These are phyloP conservation scores for Carpinus viminea DNA, from an alignment of 306 rosid species.

Conservation along the genomic window DNA sequence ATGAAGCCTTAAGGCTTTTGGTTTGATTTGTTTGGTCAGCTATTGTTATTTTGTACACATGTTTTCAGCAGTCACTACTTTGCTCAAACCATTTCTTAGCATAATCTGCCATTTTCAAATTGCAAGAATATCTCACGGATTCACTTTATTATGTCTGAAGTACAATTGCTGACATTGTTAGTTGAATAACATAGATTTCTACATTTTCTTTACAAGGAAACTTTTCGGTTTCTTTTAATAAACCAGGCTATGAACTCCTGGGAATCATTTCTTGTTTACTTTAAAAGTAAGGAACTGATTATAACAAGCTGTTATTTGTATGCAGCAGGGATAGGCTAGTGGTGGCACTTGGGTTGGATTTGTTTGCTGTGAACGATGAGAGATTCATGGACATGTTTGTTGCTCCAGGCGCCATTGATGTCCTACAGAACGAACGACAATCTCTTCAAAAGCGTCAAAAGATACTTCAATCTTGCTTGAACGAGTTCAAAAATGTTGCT, in stretches of 20 bases:
- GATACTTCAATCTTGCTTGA: constrained; percentile 81
- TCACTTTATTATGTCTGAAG: no score
- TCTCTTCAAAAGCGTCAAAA: constrained; percentile 84
- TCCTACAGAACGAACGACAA: constrained; percentile 62
- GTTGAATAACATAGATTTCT: no score
- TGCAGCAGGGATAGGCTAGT: constrained; percentile 83
- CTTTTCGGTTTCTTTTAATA: neutral
- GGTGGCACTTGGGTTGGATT: constrained; percentile 79
- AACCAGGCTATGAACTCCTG: neutral
- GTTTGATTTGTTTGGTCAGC: neutral
- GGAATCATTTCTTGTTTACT: neutral
- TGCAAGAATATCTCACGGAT: neutral
- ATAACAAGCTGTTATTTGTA: neutral
- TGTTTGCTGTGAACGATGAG: constrained; percentile 91
- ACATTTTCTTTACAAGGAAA: no score
- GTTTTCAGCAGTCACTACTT: neutral
- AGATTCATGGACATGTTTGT: constrained; percentile 96
- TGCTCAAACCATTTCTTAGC: neutral
- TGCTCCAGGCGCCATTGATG: constrained; percentile 83
- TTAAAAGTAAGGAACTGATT: neutral
- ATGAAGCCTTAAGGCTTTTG: neutral
- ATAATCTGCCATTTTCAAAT: neutral
- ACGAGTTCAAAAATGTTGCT: constrained; percentile 77
- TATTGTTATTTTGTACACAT: neutral
- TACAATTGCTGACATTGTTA: no score